Evolutionary conservation across 2,329 filamentous ascomycete genomes (phyloP).

Genomic region (Trichoderma sp.): DNA sequence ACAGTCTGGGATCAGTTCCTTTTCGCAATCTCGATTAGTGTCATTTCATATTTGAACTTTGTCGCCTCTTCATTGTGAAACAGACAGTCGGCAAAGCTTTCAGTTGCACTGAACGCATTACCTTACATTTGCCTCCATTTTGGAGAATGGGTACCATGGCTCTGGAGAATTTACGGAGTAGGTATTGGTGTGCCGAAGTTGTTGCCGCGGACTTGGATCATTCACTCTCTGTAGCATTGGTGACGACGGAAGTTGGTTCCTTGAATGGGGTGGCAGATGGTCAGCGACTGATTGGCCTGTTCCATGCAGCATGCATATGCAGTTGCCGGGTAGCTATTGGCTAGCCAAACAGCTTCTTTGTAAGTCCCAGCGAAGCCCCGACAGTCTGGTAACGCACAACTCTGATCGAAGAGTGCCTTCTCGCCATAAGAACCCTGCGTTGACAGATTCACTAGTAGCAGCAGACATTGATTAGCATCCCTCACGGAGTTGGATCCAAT

Average conservation of each 20-base stretch:
- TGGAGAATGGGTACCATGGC: too few relatives aligned
- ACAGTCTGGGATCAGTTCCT: background rate
- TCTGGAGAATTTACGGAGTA: background rate
- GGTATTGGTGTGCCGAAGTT: too few relatives aligned
- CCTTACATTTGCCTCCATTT: too few relatives aligned
- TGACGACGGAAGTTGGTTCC: background rate
- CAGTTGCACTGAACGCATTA: background rate
- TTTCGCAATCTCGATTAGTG: background rate
- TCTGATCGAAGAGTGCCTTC: background rate
- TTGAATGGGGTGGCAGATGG: background rate
- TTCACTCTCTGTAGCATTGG: background rate
- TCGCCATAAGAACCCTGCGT: background rate
- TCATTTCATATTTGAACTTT: background rate
- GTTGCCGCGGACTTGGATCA: background rate
- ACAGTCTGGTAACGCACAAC: conserved; percentile 19
- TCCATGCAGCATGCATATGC: background rate
- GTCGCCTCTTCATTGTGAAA: background rate
- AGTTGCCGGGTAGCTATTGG: background rate
- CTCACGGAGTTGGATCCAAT: conserved; percentile 11
- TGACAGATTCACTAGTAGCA: background rate
- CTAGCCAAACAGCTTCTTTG: background rate
- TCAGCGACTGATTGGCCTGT: background rate
- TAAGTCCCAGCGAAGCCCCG: conserved; percentile 9
- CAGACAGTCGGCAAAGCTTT: background rate
- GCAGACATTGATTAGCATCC: background rate